Base-by-base conservation (phyloP, 2,329 filamentous ascomycete species). In the Ophiocordyceps camponoti-floridani region DNA sequence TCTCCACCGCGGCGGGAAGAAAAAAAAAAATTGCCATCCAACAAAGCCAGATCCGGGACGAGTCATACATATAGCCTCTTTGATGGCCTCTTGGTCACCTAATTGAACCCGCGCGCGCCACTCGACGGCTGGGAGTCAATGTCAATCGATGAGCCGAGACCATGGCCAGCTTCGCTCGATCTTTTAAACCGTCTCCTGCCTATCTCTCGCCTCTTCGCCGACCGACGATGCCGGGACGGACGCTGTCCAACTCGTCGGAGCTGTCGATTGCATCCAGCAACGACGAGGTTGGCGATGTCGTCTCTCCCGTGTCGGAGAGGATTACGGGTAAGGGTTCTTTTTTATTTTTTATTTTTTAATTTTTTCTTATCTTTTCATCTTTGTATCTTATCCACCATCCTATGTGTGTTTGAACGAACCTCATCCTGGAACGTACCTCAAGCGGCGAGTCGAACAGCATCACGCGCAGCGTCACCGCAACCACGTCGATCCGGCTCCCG, bases 81-180 rank as follows among this genome's bases (percentile, higher is more conserved):
- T 8, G 27, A 30, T 30, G 28, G 28, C 28, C 8, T 30, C 28
- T 30, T 30, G 28, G 28, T 3, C 23, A 23, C 23, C 23, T 23
- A 23, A 4, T 30, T 30, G 28, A 30, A 12, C 28, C 28, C 5
- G 28, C 28, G 9, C 28, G 12, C 28, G 28, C 28, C 28, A 30
- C 28, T 12, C 28, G 28, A 30, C 9, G 28, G 28, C 28, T 30
- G 28, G 28, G 28, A 30, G 23, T 23, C 28, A 30, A 30, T 4
- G 8, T 7, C 28, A 30, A 6, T 8, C 3, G 28, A 30, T 30
- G 9, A 9, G 28, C 28, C 9, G 12, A 10, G 9, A 30, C 12
- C 28, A 73, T 74, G 70, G 63, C 69, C 47, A 66, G 59, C 54
- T 58, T 72, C 47, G 62, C 65, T 41, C 65, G 68, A 50, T 70